Base-by-base conservation (phyloP, 495 filamentous ascomycete species). In the Cairneyella variabilis region DNA sequence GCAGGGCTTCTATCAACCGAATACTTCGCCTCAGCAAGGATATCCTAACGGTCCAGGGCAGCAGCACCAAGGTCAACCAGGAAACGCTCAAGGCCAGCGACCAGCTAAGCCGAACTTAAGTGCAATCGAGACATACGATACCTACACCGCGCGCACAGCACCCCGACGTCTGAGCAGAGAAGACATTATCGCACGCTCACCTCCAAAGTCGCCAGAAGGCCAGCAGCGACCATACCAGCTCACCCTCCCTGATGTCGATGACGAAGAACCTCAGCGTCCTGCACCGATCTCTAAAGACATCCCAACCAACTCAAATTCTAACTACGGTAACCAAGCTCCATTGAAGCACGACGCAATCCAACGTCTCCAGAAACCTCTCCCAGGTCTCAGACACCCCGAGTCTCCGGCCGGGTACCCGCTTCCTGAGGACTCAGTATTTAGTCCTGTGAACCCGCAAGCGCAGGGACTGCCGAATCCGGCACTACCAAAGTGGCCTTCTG, bases 221-320 rank as follows among this genome's bases (percentile, higher is more conserved):
- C 62, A 65, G 38, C 62, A 65, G 51, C 20, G 48, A 44, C 62
- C 62, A 16, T 65, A 65, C 36, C 52, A 62, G 43, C 40, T 65
- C 23, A 30, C 59, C 7, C 56, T 65, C 11, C 62, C 62, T 9
- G 55, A 44, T 12, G 57, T 49, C 7, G 39, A 56, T 11, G 54
- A 53, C 32, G 58, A 53, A 10, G 53, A 54, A 3, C 52, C 52
- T 5, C 8, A 37, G 10, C 58, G 47, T 1, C 54, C 59, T 6
- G 12, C 40, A 7, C 51, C 51, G 3, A 18, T 53, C 8, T 2
- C 17, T 14, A 59, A 58, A 43, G 55, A 55, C 27, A 14, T 25
- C 0, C 41, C 51, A n/a, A 39, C 48, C 21, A 18, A 37, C 12
- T 21, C 52, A 20, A 20, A 26, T 11, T 28, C 46, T 12, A 36